These are phyloP conservation scores for Pilatotrama ljubarskyi DNA, from an alignment of 768 basidiomycete species.

Conservation along the genomic window DNA sequence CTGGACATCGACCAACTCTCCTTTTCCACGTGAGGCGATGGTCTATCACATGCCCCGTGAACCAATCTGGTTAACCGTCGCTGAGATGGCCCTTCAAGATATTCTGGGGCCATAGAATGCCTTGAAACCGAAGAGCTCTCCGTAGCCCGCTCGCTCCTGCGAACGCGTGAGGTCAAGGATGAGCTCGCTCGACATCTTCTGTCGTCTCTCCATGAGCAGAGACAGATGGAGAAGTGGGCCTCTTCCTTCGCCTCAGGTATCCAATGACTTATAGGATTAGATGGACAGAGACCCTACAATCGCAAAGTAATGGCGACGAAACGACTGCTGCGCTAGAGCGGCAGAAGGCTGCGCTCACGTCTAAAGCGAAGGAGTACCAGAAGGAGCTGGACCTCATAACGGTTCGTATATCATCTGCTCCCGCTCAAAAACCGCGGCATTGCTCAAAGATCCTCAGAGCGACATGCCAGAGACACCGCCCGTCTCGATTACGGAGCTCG, in stretches of 20 bases:
- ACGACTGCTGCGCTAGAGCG: conserved; percentile 37
- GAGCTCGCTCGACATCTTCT: conserved; percentile 40
- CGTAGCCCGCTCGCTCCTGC: conserved; percentile 35
- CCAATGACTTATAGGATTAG: conserved; percentile 24
- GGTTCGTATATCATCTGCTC: conserved; percentile 25
- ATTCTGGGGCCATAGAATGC: conserved; percentile 37
- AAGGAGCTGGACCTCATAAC: conserved; percentile 38
- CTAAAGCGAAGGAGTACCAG: conserved; percentile 51
- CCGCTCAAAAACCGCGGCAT: background rate
- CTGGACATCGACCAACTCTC: conserved; percentile 20
- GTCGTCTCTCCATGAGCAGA: conserved; percentile 37
- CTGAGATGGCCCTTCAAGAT: conserved; percentile 30
- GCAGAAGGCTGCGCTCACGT: conserved; percentile 41
- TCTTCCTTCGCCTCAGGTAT: background rate
- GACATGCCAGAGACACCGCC: conserved; percentile 33
- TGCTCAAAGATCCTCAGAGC: conserved; percentile 21
- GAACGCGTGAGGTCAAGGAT: conserved; percentile 37
- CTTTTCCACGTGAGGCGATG: conserved; percentile 10
- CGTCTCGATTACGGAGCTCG: conserved; percentile 41
- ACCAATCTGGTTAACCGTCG: too few relatives aligned
- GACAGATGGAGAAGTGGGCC: conserved; percentile 40
- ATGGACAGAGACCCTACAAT: conserved; percentile 36
- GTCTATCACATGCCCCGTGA: too few relatives aligned
- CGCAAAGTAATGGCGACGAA: conserved; percentile 29
- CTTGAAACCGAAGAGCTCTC: conserved; percentile 36